phyloP scores from a whole-genome alignment of 2,329 filamentous ascomycete species.

The Fusarium burgessii region DNA sequence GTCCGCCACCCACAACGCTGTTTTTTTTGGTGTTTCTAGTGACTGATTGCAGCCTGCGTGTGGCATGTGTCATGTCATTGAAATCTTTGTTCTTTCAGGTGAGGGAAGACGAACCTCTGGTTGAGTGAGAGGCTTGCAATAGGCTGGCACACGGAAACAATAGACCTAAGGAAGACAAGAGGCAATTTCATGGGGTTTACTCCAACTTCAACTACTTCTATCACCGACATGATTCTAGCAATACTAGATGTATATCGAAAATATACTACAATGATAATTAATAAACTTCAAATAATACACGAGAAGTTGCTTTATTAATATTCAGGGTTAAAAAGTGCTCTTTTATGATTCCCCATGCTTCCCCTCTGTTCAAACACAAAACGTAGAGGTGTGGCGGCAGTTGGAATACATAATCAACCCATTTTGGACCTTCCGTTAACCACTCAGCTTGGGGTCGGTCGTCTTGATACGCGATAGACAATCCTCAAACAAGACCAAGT shows the following conservation, averaged over 20 bases:
- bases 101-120: neutral
- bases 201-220: no score
- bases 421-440: neutral
- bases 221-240: no score
- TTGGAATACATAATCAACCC: neutral
- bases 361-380: no score
- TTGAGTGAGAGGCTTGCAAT: neutral
- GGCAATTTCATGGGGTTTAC: no score
- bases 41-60: conserved; percentile 2
- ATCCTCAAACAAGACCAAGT: neutral
- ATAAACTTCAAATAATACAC: no score
- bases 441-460: neutral
- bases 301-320: no score
- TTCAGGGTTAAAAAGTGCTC: no score
- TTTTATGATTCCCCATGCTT: no score
- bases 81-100: neutral
- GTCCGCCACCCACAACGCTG: conserved; percentile 25
- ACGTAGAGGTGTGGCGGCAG: no score
- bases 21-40: conserved; percentile 17
- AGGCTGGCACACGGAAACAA: neutral
- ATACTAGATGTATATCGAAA: no score
- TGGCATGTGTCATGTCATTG: conserved; percentile 8
- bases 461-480: neutral
- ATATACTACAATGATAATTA: no score
- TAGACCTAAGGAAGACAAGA: no score